A percentile compares a stretch with the other conserved stretches of the same genome.
Conservation (phyloP, 2,329 filamentous ascomycete species). For the Alternaria panax region DNA sequence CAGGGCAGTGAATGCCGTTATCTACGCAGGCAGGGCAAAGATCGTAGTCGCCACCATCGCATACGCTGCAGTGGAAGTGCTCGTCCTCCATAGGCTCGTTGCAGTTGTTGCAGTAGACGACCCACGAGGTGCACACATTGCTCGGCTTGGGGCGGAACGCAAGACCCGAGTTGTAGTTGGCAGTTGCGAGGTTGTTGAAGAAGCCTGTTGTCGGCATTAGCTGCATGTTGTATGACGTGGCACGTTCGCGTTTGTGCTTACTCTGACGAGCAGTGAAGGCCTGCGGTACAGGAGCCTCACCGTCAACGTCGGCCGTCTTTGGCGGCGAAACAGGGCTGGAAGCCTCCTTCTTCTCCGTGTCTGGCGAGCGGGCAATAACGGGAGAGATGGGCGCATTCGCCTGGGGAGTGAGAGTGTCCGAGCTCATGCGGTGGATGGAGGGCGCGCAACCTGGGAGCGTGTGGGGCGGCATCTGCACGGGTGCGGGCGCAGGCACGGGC, state of each 20-base stretch:
- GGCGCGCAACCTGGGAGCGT: constrained; percentile 19
- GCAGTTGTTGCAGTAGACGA: constrained; percentile 94
- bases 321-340: constrained; percentile 35
- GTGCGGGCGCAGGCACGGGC: constrained; percentile 19
- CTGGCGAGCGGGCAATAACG: constrained; percentile 41
- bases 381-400: constrained; percentile 33
- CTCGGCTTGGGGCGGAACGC: constrained; percentile 52
- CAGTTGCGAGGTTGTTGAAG: constrained; percentile 41
- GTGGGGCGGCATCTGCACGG: constrained; percentile 23
- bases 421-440: constrained; percentile 38
- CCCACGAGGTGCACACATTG: constrained; percentile 64
- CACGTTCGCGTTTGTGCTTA: constrained; percentile 27
- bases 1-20: constrained; percentile 77
- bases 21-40: constrained; percentile 83
- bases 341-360: constrained; percentile 21
- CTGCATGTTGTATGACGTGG: neutral
- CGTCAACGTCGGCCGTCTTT: constrained; percentile 30
- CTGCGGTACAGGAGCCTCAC: constrained; percentile 53
- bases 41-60: constrained; percentile 93
- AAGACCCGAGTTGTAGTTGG: constrained; percentile 38
- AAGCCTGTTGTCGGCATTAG: constrained; percentile 33
- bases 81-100: constrained; percentile 77
- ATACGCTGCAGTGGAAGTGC: constrained; percentile 95
- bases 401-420: constrained; percentile 35
- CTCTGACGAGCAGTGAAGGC: constrained; percentile 49